Evolutionary conservation across 139 green algal genomes (phyloP).

Genomic region (Chlamydomonas applanata): DNA sequence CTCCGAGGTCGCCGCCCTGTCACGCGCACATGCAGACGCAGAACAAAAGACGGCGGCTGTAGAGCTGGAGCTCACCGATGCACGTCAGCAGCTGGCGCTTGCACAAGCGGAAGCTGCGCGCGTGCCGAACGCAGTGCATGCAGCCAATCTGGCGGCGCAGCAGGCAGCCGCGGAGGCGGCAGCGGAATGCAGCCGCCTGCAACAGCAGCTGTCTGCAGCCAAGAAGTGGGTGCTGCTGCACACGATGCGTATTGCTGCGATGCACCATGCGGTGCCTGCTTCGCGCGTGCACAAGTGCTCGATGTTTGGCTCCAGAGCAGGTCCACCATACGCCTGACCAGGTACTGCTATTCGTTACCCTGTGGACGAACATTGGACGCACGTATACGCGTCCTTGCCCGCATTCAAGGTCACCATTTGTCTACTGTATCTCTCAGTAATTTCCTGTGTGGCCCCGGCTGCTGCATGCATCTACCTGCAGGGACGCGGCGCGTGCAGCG

Average conservation of each 20-base stretch:
- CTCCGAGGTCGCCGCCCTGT: conserved; percentile 33
- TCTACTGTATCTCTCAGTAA: neutral
- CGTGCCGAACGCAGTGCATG: neutral
- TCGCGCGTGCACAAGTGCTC: too few species aligned
- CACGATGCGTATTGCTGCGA: too few species aligned
- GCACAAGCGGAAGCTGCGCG: conserved; percentile 6
- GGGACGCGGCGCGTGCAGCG: conserved; percentile 21
- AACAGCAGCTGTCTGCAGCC: conserved; percentile 24
- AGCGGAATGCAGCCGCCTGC: conserved; percentile 1
- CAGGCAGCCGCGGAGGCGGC: conserved; percentile 12
- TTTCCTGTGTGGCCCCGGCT: neutral
- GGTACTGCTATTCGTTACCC: too few species aligned
- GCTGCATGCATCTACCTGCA: conserved; percentile 3
- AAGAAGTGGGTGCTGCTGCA: conserved; percentile 7
- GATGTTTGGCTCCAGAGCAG: too few species aligned
- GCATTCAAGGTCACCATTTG: too few species aligned
- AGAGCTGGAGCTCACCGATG: neutral
- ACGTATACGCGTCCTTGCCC: too few species aligned
- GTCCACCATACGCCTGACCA: too few species aligned
- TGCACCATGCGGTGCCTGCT: too few species aligned
- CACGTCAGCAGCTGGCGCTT: neutral
- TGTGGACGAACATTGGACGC: too few species aligned
- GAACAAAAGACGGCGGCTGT: conserved; percentile 17
- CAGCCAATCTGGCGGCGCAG: neutral
- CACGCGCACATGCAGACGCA: neutral